Evolutionary conservation across 2,329 filamentous ascomycete species (phyloP), one percentile per base, ranked within the genome.

Genomic region (Amauroascus niger): DNA sequence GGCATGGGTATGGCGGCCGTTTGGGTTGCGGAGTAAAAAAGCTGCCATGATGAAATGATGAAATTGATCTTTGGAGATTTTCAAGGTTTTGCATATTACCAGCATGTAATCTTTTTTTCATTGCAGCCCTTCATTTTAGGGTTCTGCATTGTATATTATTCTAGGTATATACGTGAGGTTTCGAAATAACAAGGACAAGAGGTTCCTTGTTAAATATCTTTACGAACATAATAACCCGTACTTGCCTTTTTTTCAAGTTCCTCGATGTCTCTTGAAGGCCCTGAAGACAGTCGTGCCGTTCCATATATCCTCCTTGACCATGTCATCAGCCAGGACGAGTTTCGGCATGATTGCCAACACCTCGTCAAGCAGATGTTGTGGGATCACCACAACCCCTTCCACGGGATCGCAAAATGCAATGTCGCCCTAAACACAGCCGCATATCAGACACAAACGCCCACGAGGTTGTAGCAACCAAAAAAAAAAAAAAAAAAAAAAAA

Each of bases 1-100:
- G 91, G 89, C 51, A 97, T 97, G 93, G 91, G 91, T 50, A 95
- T 96, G 88, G 90, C 89, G 54, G 88, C 90, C 57, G 85, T 96
- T 56, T 96, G 90, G 89, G 90, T 96, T 60, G 87, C 88, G 2
- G 90, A 95, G 77, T 95, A 88, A 67, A 65, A 88, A 67, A 65
- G 30, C 11, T 48, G 26, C 45, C 32, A 9, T 40, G 51, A 43
- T 46, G 35, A 41, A 41, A 18, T 46, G 45, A 45, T 33, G 50
- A 43, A n/a, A 18, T 28, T 32, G 5, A 5, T 35, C 57, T 49
- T 55, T 58, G n/a, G n/a, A n/a, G n/a, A n/a, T 58, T 56, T 52
- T 6, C 13, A 45, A 47, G 39, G 9, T 48, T 46, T 13, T 28
- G 22, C 16, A 47, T 33, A 30, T 39, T 20, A 33, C 14, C 20